Evolutionary conservation across 768 basidiomycete genomes (phyloP), one percentile per base, ranked within the genome.

Genomic region (Agaricus subrufescens): DNA sequence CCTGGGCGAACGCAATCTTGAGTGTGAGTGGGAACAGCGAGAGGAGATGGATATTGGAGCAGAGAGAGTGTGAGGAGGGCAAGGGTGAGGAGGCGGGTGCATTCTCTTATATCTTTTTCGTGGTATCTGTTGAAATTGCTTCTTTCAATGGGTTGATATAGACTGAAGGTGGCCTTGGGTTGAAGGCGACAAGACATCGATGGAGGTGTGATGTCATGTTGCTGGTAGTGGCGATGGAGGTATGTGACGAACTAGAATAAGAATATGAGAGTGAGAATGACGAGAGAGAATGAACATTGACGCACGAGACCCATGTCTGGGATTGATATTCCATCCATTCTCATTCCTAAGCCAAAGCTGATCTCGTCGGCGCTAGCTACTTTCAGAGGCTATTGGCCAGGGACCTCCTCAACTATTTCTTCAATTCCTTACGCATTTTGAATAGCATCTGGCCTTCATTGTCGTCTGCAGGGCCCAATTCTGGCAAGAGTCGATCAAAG

Each of bases 371-470:
- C n/a, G n/a, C n/a, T n/a, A n/a, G n/a, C n/a, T n/a, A n/a, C n/a
- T n/a, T n/a, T n/a, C n/a, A n/a, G n/a, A n/a, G n/a, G n/a, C 54
- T 54, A 23, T 29, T 14, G 30, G 25, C 8, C 48, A 4, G 34
- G 34, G 15, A 44, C 37, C 6, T 43, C n/a, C 4, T 37, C 19
- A 30, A 12, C 45, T 38, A 31, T 7, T 70, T 71, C 43, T 73
- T 75, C 75, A 75, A 76, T 47, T 65, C 60, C 54, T 84, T 87
- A 38, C 86, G 73, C 79, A 87, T 79, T 67, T 83, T 83, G 3
- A 85, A 85, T 4, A 85, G 86, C 61, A 87, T 73, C 46, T 67
- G 69, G 10, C 75, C 75, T 53, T 76, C 73, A 37, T 46, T 30
- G 23, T 57, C 43, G 49, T 61, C 60, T 26, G 60, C 58, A 15